A percentile compares a stretch with the other conserved stretches of the same genome.
Evolutionary conservation across 1,284 basidiomycete species (phyloP).

Genomic region (Boletus mariae): DNA sequence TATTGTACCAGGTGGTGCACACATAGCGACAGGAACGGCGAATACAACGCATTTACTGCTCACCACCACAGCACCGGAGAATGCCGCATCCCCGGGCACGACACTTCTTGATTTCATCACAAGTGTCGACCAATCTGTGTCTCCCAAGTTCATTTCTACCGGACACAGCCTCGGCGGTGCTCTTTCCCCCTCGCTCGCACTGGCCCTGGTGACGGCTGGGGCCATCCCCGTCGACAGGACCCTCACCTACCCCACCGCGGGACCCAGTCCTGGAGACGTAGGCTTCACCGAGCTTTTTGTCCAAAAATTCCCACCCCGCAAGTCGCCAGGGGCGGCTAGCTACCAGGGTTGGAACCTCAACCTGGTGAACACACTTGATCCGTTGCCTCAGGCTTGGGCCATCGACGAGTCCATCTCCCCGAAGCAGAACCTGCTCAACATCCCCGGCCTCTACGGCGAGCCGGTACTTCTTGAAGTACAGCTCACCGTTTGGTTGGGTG

Average conservation of each 20-base stretch:
- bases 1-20: neutral
- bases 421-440: neutral
- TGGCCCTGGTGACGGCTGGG: slow-evolving; percentile 1
- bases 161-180: slow-evolving; percentile 12
- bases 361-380: slow-evolving; percentile 10
- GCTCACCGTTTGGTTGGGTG: neutral
- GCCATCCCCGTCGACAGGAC: neutral
- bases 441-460: neutral
- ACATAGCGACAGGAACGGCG: neutral
- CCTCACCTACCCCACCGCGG: slow-evolving; percentile 8
- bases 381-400: slow-evolving; percentile 8
- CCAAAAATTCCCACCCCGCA: slow-evolving; percentile 1
- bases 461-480: neutral
- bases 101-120: slow-evolving; percentile 14
- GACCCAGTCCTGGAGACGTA: slow-evolving; percentile 5
- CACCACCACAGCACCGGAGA: neutral
- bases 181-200: slow-evolving; percentile 10
- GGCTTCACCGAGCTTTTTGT: neutral
- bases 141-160: slow-evolving; percentile 5
- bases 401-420: neutral
- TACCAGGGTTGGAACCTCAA: slow-evolving; percentile 18
- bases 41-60: slow-evolving; percentile 3
- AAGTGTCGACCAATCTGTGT: neutral
- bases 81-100: neutral
- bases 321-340: neutral